Conservation (phyloP, 495 filamentous ascomycete genomes). For the Talaromyces nanjingensis region DNA sequence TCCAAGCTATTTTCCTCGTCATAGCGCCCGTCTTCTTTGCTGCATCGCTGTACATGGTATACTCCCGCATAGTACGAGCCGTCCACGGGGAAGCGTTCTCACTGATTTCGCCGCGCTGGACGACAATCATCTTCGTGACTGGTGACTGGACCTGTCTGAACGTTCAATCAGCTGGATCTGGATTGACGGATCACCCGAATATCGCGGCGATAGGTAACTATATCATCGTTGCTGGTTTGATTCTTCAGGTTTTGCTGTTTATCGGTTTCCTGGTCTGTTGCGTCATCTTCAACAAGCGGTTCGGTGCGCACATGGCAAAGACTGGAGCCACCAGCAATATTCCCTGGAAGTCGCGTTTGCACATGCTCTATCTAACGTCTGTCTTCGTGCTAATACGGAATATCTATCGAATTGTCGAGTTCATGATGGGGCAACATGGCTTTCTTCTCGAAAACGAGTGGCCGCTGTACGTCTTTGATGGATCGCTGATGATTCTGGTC, state of each 20-base stretch:
- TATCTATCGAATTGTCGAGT: conserved; percentile 3
- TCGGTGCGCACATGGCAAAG: neutral
- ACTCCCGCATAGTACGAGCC: neutral
- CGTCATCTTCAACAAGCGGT: conserved; percentile 3
- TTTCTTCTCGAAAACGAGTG: conserved; percentile 2
- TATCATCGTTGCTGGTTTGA: conserved; percentile 5
- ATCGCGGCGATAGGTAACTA: neutral
- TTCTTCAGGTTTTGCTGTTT: conserved; percentile 2
- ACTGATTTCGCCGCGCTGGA: neutral
- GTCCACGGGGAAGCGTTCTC: neutral
- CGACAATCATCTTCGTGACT: conserved; percentile 1
- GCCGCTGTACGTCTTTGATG: conserved; percentile 6
- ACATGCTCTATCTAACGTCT: conserved; percentile 5
- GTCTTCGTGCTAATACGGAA: neutral
- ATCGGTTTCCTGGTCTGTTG: neutral
- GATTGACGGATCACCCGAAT: neutral
- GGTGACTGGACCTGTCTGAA: neutral
- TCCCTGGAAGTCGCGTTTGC: neutral
- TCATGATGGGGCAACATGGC: conserved; percentile 1
- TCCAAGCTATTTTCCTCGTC: conserved; percentile 7
- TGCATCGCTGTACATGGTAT: conserved; percentile 5
- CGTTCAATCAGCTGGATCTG: neutral
- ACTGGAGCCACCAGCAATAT: neutral
- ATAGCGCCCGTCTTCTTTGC: conserved; percentile 3
- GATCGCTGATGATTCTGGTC: neutral